Conservation (phyloP, 2,329 filamentous ascomycete genomes). For the Epichloe gansuensis region DNA sequence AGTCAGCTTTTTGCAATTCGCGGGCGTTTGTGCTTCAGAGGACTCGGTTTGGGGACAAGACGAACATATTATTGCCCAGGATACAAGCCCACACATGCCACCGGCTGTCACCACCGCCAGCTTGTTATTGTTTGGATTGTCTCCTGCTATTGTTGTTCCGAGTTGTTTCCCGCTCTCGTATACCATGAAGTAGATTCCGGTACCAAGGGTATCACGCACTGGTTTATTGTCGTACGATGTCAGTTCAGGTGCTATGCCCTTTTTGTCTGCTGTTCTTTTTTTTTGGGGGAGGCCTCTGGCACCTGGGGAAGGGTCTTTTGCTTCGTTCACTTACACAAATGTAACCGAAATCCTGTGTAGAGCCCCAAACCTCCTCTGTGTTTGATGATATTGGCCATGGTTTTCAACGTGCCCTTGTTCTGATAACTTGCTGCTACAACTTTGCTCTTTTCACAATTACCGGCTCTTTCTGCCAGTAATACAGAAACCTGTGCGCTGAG, state of each 20-base stretch:
- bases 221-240: neutral
- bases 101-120: constrained; percentile 67
- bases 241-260: neutral
- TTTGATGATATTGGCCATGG: constrained; percentile 63
- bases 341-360: constrained; percentile 70
- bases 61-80: constrained; percentile 67
- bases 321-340: constrained; percentile 50
- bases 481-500: constrained; percentile 77
- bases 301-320: too few relatives aligned
- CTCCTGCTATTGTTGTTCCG: constrained; percentile 60
- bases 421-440: constrained; percentile 57
- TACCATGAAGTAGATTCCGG: constrained; percentile 77
- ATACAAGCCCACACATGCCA: constrained; percentile 70
- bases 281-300: too few relatives aligned
- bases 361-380: constrained; percentile 62
- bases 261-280: neutral
- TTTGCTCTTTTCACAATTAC: constrained; percentile 33
- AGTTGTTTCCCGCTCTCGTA: constrained; percentile 81
- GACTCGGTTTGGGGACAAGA: constrained; percentile 6
- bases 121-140: constrained; percentile 65
- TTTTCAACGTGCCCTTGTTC: constrained; percentile 66
- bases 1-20: neutral
- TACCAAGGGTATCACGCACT: constrained; percentile 77
- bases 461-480: constrained; percentile 45
- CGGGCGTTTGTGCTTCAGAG: constrained; percentile 3